Conservation (phyloP, 2,329 filamentous ascomycete species). For the Phoma sp. region DNA sequence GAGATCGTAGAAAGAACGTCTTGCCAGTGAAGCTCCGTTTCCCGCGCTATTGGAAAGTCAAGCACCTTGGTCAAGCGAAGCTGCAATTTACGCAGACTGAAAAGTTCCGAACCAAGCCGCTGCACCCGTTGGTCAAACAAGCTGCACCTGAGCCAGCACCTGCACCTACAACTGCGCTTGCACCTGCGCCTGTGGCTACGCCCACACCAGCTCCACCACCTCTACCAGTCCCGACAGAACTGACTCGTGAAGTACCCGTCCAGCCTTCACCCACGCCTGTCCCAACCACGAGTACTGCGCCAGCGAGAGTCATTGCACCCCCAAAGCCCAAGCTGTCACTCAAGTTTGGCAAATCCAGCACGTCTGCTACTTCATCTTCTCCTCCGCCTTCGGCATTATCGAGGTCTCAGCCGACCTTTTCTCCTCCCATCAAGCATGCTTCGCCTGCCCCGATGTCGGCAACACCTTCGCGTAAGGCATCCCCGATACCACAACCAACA, state of each 20-base stretch:
- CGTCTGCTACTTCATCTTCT: constrained; percentile 18
- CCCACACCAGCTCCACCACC: constrained; percentile 1
- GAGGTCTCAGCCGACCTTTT: constrained; percentile 23
- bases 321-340: constrained; percentile 29
- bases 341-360: constrained; percentile 26
- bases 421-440: constrained; percentile 25
- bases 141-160: constrained; percentile 16
- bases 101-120: constrained; percentile 26
- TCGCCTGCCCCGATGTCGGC: constrained; percentile 24
- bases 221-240: constrained; percentile 2
- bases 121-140: constrained; percentile 15
- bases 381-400: constrained; percentile 17
- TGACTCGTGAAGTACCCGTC: neutral
- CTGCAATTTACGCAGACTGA: constrained; percentile 40
- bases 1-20: constrained; percentile 53
- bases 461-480: constrained; percentile 20
- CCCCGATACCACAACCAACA: constrained; percentile 22
- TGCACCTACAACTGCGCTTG: neutral
- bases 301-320: constrained; percentile 3
- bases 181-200: neutral
- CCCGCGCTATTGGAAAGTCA: constrained; percentile 63
- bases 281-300: neutral
- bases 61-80: constrained; percentile 57
- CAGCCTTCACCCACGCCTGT: constrained; percentile 2
- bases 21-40: constrained; percentile 58